These are phyloP conservation scores for Dissophora globulifera DNA, from an alignment of 192 early-diverging fungal genomes.

Conservation along the genomic window DNA sequence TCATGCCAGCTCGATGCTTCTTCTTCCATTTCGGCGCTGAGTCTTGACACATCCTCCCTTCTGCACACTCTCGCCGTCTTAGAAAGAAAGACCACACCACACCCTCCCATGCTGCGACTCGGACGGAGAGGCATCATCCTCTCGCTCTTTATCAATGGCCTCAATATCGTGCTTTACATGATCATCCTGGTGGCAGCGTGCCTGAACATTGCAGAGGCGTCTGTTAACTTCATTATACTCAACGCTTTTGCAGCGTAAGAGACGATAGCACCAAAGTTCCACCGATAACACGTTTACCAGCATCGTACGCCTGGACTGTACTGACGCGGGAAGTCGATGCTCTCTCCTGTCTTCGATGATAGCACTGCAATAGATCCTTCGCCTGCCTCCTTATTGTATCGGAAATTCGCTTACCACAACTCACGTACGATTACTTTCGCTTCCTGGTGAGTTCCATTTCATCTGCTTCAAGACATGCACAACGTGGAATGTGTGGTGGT, in stretches of 20 bases:
- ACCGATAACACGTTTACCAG: no score
- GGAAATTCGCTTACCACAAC: slow-evolving; percentile 40
- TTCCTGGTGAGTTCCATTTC: slow-evolving; percentile 41
- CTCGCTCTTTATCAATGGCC: slow-evolving; percentile 40
- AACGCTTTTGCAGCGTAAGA: slow-evolving; percentile 46
- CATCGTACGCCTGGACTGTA: no score
- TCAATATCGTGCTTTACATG: slow-evolving; percentile 38
- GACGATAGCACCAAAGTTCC: no score
- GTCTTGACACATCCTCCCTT: neutral
- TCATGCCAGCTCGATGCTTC: neutral
- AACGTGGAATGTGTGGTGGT: no score
- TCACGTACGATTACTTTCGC: slow-evolving; percentile 45
- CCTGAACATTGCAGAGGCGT: slow-evolving; percentile 41
- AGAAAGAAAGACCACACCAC: neutral
- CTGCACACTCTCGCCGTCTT: neutral
- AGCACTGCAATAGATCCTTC: slow-evolving; percentile 18
- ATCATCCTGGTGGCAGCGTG: slow-evolving; percentile 41
- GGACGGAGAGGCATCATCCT: slow-evolving; percentile 42
- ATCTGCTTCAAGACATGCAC: no score
- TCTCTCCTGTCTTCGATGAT: no score
- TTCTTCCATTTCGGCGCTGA: neutral
- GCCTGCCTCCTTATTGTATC: slow-evolving; percentile 39
- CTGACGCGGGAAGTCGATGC: no score
- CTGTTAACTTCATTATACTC: slow-evolving; percentile 51
- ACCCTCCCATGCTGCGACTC: slow-evolving; percentile 26